These are phyloP conservation scores for Thielaviopsis musarum DNA, from an alignment of 2,329 filamentous ascomycete genomes.

Conservation along the genomic window DNA sequence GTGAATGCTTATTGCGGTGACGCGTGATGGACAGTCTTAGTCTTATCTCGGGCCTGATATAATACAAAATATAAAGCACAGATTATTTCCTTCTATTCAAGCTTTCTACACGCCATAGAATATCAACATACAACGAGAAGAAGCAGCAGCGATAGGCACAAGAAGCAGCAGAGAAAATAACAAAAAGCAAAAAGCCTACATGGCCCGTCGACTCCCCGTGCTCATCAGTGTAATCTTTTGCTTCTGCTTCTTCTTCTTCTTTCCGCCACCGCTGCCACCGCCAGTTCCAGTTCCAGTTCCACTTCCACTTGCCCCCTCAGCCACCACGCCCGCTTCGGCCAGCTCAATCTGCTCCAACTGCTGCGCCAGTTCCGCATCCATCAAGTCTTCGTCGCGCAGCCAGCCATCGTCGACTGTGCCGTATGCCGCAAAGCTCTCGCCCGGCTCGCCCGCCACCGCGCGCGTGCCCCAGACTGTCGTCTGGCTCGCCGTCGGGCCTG, in stretches of 20 bases:
- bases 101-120: not conserved
- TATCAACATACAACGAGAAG: no score
- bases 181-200: constrained; percentile 14
- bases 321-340: constrained; percentile 16
- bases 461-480: constrained; percentile 90
- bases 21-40: not conserved
- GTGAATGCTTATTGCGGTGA: no score
- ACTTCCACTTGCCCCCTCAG: no score
- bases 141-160: no score
- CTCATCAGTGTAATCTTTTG: constrained; percentile 60
- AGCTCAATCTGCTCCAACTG: constrained; percentile 39
- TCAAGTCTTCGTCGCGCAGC: constrained; percentile 62
- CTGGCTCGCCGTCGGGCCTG: constrained; percentile 50
- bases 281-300: no score
- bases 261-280: constrained; percentile 26
- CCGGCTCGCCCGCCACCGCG: constrained; percentile 43
- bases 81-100: not conserved
- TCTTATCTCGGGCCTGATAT: not conserved
- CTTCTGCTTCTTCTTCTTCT: constrained; percentile 45
- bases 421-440: constrained; percentile 21
- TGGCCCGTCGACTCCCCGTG: constrained; percentile 38
- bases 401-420: constrained; percentile 56
- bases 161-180: no score
- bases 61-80: no score
- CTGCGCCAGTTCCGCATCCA: constrained; percentile 38